Conservation (phyloP, 2,329 filamentous ascomycete species). For the Scedosporium apiospermum region DNA sequence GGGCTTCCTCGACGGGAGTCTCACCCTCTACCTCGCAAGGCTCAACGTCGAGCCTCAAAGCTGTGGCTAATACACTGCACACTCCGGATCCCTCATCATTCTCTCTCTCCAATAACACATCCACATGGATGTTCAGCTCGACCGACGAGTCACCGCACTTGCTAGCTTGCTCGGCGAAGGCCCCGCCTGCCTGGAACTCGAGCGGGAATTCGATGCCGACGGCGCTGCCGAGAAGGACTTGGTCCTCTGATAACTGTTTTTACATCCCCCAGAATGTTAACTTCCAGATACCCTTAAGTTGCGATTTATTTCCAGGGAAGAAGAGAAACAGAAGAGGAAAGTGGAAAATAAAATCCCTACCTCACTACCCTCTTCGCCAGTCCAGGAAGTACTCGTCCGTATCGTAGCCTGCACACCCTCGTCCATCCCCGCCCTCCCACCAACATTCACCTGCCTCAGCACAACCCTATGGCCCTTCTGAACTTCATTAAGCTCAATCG, state of each 20-base stretch:
- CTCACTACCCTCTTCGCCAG: background rate
- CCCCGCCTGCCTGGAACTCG: background rate
- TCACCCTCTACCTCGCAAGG: background rate
- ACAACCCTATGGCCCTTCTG: background rate
- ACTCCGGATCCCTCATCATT: background rate
- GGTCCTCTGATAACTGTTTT: background rate
- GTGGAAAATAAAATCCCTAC: background rate
- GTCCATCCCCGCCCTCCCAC: background rate
- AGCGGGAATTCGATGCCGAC: constrained; percentile 1
- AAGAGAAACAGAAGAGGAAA: too few relatives aligned
- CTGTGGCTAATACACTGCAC: background rate
- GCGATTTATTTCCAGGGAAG: too few relatives aligned
- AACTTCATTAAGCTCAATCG: background rate
- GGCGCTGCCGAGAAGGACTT: constrained; percentile 1
- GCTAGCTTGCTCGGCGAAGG: background rate
- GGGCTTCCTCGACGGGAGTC: background rate
- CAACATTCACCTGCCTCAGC: background rate
- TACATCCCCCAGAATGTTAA: background rate
- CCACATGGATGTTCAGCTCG: background rate
- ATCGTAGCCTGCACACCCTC: background rate
- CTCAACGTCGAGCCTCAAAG: background rate
- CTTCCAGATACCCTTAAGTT: too few relatives aligned
- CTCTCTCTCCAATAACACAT: background rate
- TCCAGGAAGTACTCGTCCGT: background rate
- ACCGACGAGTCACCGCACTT: background rate